Evolutionary conservation across 305 asterid genomes (phyloP).

Genomic region (Nicotiana rustica): DNA sequence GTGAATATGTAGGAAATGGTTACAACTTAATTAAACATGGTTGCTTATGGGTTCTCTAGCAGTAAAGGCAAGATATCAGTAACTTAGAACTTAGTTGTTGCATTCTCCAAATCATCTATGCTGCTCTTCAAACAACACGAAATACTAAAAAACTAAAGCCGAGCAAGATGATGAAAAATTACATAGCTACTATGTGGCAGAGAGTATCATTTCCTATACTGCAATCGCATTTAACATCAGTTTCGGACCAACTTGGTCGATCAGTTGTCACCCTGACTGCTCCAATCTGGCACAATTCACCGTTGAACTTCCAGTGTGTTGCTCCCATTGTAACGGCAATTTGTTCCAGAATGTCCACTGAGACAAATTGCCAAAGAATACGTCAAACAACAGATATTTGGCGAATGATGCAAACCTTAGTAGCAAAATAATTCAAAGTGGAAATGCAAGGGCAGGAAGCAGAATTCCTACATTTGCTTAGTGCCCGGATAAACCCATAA

Average conservation of each 20-base stretch:
- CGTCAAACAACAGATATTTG: conserved; percentile 21
- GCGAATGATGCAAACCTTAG: background rate
- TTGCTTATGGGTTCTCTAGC: background rate
- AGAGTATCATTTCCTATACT: conserved; percentile 55
- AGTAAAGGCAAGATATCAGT: conserved; percentile 14
- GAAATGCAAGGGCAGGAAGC: background rate
- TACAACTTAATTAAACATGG: background rate
- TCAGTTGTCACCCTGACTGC: conserved; percentile 60
- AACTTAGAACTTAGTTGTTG: background rate
- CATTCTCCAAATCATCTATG: conserved; percentile 19
- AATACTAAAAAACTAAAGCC: background rate
- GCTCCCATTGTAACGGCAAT: conserved; percentile 80
- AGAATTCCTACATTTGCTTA: background rate
- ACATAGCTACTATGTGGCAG: conserved; percentile 79
- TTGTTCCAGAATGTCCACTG: conserved; percentile 76
- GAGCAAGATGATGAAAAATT: conserved; percentile 33
- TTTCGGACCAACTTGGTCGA: conserved; percentile 62
- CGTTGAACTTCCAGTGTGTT: conserved; percentile 64
- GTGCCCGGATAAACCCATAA: background rate
- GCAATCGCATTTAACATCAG: conserved; percentile 72
- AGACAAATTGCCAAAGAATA: conserved; percentile 18
- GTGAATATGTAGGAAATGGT: background rate
- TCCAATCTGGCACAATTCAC: conserved; percentile 63
- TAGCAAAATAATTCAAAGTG: conserved; percentile 1
- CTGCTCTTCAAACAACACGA: conserved; percentile 12